Evolutionary conservation across 129 eudicot genomes (phyloP).

Genomic region (Helianthus tuberosus): DNA sequence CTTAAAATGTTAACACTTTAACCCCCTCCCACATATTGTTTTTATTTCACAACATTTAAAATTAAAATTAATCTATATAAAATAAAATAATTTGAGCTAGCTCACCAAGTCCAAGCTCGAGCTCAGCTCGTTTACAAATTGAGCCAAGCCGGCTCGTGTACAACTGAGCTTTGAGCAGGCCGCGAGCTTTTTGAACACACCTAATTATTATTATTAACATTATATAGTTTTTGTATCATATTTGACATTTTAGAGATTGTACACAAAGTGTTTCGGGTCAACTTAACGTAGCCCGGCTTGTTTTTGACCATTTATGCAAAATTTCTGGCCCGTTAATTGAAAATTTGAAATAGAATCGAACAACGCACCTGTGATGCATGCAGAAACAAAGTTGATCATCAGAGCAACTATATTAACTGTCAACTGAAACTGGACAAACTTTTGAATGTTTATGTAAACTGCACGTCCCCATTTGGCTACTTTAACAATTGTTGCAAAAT

Average conservation of each 20-base stretch:
- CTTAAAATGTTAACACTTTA: no score
- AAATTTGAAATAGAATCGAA: not conserved
- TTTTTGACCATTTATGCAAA: not conserved
- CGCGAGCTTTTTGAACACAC: no score
- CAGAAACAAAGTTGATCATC: slow-evolving; percentile 88
- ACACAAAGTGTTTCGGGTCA: not conserved
- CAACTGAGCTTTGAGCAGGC: no score
- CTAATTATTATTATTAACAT: no score
- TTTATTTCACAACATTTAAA: no score
- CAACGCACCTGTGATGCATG: slow-evolving; percentile 72
- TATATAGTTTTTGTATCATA: not conserved
- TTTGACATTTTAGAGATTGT: not conserved
- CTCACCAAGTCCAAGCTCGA: no score
- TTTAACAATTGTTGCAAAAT: slow-evolving; percentile 80
- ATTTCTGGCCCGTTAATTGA: no score
- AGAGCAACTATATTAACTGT: slow-evolving; percentile 97
- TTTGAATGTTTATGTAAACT: slow-evolving; percentile 90
- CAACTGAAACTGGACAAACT: slow-evolving; percentile 96
- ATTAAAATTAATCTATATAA: no score
- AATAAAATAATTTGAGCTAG: no score
- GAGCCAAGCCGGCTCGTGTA: no score
- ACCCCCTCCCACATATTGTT: no score
- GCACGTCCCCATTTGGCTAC: slow-evolving; percentile 99
- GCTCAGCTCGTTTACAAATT: no score
- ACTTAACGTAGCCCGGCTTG: not conserved